These are phyloP conservation scores for Fragaria iinumae DNA, from an alignment of 306 rosid genomes.

Conservation along the genomic window DNA sequence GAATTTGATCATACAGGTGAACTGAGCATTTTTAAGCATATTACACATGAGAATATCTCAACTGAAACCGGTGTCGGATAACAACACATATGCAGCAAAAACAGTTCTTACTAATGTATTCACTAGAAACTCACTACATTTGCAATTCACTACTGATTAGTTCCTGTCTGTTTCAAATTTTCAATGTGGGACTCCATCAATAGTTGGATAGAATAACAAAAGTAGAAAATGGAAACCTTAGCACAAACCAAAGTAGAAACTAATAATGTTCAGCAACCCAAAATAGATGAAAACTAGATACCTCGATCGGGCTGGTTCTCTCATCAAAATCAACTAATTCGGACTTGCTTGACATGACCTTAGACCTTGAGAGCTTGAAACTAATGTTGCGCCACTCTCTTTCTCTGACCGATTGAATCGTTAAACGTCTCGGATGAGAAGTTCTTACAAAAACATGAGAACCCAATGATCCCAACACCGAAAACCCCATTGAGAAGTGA, in stretches of 20 bases:
- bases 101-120: background rate
- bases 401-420: slow-evolving; percentile 30
- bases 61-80: background rate
- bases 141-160: background rate
- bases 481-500: slow-evolving; percentile 46
- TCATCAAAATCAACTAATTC: slow-evolving; percentile 46
- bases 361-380: slow-evolving; percentile 40
- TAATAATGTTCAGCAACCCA: background rate
- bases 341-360: slow-evolving; percentile 38
- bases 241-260: background rate
- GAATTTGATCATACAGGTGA: background rate
- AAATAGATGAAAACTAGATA: slow-evolving; percentile 20
- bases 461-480: slow-evolving; percentile 47
- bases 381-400: slow-evolving; percentile 9
- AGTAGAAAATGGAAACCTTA: background rate
- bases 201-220: background rate
- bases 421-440: slow-evolving; percentile 31
- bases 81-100: background rate
- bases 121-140: background rate
- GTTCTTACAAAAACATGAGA: slow-evolving; percentile 33
- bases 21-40: background rate
- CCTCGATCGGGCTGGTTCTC: slow-evolving; percentile 78
- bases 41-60: background rate
- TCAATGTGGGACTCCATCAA: background rate
- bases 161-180: background rate